A percentile compares a stretch with the other conserved stretches of the same genome.
Conservation (phyloP, 2,329 filamentous ascomycete genomes). For the Alternaria atra region DNA sequence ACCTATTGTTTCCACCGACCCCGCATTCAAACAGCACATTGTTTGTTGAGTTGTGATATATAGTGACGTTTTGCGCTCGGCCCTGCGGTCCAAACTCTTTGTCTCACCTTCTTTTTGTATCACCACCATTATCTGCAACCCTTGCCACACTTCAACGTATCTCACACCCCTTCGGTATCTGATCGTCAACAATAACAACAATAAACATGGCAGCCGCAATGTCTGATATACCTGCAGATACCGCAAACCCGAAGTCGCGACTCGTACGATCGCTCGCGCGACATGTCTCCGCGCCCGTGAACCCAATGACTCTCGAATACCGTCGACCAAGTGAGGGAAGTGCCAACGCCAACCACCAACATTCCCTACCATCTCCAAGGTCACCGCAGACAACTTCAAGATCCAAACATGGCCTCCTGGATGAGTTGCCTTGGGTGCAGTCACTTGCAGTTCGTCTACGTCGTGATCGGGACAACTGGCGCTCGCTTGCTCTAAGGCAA, state of each 20-base stretch:
- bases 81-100: background rate
- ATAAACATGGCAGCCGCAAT: background rate
- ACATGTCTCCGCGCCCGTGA: conserved; percentile 17
- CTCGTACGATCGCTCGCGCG: conserved; percentile 4
- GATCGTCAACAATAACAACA: background rate
- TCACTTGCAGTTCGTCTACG: conserved; percentile 13
- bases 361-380: background rate
- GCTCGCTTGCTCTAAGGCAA: conserved; percentile 6
- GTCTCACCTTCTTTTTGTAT: background rate
- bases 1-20: background rate
- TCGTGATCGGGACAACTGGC: conserved; percentile 17
- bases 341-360: background rate
- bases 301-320: background rate
- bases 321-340: background rate
- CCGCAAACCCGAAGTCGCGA: conserved; percentile 3
- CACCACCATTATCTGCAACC: background rate
- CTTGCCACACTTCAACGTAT: background rate
- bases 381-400: background rate
- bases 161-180: background rate
- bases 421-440: conserved; percentile 9
- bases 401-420: conserved; percentile 1
- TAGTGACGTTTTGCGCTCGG: background rate
- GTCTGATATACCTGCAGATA: background rate
- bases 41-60: conserved; percentile 2
- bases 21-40: background rate